Conservation (phyloP, 768 basidiomycete genomes). For the Kwoniella sp. region DNA sequence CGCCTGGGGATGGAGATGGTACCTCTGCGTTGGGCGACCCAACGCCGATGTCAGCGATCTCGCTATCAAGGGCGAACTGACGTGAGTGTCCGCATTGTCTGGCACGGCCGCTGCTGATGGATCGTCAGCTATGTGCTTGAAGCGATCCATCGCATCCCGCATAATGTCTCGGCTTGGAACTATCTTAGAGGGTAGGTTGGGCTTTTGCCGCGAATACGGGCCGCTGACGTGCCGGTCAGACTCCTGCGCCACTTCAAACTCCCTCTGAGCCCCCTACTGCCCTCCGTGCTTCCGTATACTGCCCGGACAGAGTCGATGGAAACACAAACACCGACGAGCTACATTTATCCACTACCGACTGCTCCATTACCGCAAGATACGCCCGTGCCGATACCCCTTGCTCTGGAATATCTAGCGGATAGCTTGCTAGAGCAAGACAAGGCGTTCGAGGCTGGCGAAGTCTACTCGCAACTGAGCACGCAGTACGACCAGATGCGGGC, state of each 20-base stretch:
- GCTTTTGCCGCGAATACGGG: not conserved
- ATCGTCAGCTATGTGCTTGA: conserved; percentile 67
- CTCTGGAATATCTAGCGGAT: conserved; percentile 46
- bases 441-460: conserved; percentile 19
- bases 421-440: conserved; percentile 7
- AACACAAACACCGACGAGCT: conserved; percentile 33
- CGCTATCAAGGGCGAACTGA: conserved; percentile 65
- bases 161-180: conserved; percentile 95
- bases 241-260: conserved; percentile 60
- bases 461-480: conserved; percentile 24
- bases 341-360: conserved; percentile 14
- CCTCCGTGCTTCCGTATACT: conserved; percentile 68
- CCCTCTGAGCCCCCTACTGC: conserved; percentile 58
- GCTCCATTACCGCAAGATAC: conserved; percentile 55
- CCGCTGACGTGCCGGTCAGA: conserved; percentile 16
- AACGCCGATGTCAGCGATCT: conserved; percentile 60
- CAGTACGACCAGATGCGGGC: conserved; percentile 46
- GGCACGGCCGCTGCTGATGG: not conserved
- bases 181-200: conserved; percentile 66
- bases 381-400: conserved; percentile 69
- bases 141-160: conserved; percentile 78
- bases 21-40: conserved; percentile 62
- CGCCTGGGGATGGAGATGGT: conserved; percentile 92
- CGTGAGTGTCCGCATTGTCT: conserved; percentile 56
- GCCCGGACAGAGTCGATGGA: conserved; percentile 17